Evolutionary conservation across 208 protist genomes (phyloP).

Genomic region (Trypanosoma scelopori): DNA sequence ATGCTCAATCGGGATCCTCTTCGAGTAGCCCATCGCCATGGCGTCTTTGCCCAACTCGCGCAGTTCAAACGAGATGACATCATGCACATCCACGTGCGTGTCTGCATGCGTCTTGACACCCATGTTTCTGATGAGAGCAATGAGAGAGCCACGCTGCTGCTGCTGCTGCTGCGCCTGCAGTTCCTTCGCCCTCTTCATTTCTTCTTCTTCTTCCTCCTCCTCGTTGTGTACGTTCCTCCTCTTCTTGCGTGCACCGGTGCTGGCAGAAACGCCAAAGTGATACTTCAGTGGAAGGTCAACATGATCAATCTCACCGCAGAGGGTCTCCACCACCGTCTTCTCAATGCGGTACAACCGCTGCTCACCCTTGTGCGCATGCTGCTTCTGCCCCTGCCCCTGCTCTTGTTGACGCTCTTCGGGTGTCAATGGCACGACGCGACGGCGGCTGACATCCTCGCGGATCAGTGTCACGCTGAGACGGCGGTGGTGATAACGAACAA

Average conservation of each 20-base stretch:
- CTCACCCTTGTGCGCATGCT: too few relatives aligned
- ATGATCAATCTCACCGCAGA: conserved; percentile 75
- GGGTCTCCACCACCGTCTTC: conserved; percentile 64
- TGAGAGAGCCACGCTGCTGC: conserved; percentile 27
- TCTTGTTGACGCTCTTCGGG: conserved; percentile 12
- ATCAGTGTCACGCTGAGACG: conserved; percentile 56
- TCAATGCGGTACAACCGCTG: conserved; percentile 20
- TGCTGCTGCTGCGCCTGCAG: conserved; percentile 20
- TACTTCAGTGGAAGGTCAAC: conserved; percentile 57
- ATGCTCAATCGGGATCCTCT: conserved; percentile 72
- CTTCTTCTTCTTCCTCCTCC: neutral
- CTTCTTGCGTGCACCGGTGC: conserved; percentile 35
- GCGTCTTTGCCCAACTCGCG: conserved; percentile 71
- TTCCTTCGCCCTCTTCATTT: conserved; percentile 9
- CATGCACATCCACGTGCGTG: conserved; percentile 79
- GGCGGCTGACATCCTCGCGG: conserved; percentile 47
- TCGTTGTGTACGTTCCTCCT: conserved; percentile 26
- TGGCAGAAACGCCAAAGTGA: conserved; percentile 79
- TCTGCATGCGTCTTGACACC: conserved; percentile 23
- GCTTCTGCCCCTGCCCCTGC: conserved; percentile 19
- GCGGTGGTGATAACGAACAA: conserved; percentile 74
- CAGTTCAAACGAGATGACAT: conserved; percentile 65
- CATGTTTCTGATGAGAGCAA: neutral
- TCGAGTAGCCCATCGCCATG: conserved; percentile 75
- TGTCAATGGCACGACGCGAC: conserved; percentile 20